Percentiles rank a stretch among this genome's conserved stretches.
phyloP scores from a whole-genome alignment of 2,329 filamentous ascomycete genomes.

The Penicillium frequentans region DNA sequence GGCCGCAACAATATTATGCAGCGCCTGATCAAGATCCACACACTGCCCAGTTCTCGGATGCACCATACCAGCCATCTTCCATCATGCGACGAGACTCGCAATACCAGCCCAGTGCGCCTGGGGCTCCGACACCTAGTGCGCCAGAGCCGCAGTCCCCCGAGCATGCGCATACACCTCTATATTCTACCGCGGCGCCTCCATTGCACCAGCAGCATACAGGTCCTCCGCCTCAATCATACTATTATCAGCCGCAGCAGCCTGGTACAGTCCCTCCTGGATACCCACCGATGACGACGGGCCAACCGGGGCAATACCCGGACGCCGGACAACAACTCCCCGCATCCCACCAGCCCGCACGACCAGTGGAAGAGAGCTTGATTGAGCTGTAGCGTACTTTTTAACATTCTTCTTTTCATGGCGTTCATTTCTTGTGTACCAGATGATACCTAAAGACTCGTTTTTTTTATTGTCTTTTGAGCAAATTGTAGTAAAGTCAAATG shows the following conservation, averaged over 20 bases:
- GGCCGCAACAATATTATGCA: constrained; percentile 16
- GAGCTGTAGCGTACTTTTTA: constrained; percentile 19
- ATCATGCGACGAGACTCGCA: constrained; percentile 20
- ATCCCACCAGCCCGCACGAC: constrained; percentile 17
- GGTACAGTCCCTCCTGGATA: constrained; percentile 14
- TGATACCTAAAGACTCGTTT: constrained; percentile 23
- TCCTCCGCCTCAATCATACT: constrained; percentile 21
- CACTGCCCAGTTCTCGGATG: constrained; percentile 12
- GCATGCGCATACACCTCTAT: constrained; percentile 16
- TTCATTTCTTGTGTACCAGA: constrained; percentile 4
- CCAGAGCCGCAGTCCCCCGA: constrained; percentile 16
- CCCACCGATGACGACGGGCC: constrained; percentile 15
- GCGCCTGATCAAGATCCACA: constrained; percentile 11
- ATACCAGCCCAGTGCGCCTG: constrained; percentile 19
- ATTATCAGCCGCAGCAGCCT: constrained; percentile 19
- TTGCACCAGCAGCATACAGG: constrained; percentile 16
- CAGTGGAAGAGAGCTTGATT: constrained; percentile 27
- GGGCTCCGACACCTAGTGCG: constrained; percentile 5
- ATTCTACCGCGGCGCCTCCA: constrained; percentile 12
- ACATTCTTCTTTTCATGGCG: constrained; percentile 1
- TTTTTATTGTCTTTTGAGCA: not conserved
- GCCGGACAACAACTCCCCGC: constrained; percentile 12
- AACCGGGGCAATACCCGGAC: constrained; percentile 22
- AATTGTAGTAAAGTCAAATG: constrained; percentile 4
- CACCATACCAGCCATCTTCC: constrained; percentile 20